phyloP scores from a whole-genome alignment of 441 rosid genomes.

The Erodium texanum region DNA sequence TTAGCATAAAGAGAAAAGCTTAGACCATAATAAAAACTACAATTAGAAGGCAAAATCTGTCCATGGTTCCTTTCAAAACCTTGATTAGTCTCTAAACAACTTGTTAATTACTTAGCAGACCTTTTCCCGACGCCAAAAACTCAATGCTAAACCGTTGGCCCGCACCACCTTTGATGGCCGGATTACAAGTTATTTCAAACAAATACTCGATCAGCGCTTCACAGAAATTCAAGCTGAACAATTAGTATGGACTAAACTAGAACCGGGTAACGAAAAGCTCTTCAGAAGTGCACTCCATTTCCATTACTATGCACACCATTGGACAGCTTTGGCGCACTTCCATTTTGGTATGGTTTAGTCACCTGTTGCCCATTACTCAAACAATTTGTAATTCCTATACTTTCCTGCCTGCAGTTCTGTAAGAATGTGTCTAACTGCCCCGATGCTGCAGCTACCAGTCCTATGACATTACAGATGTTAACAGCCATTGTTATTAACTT shows the following conservation, averaged over 20 bases:
- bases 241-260: background rate
- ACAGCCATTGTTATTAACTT: too few species aligned
- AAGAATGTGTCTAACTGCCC: conserved; percentile 50
- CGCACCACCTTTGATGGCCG: background rate
- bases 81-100: too few species aligned
- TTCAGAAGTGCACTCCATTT: conserved; percentile 47
- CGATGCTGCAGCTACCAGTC: conserved; percentile 77
- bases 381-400: conserved; percentile 30
- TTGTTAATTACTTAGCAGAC: too few species aligned
- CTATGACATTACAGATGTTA: conserved; percentile 28
- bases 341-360: conserved; percentile 41
- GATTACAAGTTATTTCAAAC: background rate
- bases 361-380: conserved; percentile 33
- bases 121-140: background rate
- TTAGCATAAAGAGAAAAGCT: too few species aligned
- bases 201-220: too few species aligned
- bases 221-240: background rate
- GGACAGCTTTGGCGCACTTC: conserved; percentile 27
- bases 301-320: conserved; percentile 55
- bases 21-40: too few species aligned
- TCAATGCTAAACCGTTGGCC: background rate
- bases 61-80: too few species aligned
- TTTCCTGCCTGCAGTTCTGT: conserved; percentile 26
- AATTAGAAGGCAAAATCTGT: too few species aligned
- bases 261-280: background rate